phyloP scores from a whole-genome alignment of 768 basidiomycete species.

The Leccinum obscurum region DNA sequence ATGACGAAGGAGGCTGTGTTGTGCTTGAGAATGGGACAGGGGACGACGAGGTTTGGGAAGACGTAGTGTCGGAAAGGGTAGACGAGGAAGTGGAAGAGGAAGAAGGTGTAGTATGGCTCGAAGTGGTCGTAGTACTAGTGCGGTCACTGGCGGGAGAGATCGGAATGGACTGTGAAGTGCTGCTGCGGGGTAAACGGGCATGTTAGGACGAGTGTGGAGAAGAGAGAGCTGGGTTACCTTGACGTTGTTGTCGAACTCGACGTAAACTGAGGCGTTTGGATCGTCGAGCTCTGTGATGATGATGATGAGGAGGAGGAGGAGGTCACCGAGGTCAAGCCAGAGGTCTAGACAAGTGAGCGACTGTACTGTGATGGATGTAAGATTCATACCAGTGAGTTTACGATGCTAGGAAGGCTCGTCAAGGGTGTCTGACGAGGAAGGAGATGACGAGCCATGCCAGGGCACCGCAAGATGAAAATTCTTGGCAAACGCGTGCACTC shows the following conservation, averaged over 20 bases:
- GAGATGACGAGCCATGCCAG: background rate
- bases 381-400: background rate
- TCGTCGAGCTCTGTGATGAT: background rate
- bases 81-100: background rate
- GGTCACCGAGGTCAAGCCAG: background rate
- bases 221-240: slow-evolving; percentile 6
- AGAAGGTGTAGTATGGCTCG: background rate
- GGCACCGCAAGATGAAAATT: no score
- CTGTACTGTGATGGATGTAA: background rate
- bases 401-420: no score
- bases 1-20: background rate
- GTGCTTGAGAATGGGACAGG: background rate
- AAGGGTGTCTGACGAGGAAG: background rate
- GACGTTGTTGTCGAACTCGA: slow-evolving; percentile 7
- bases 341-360: background rate
- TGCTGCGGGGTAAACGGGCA: background rate
- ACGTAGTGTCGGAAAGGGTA: background rate
- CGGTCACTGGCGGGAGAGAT: slow-evolving; percentile 6
- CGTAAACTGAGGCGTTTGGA: background rate
- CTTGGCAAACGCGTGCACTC: no score
- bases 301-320: background rate
- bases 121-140: background rate
- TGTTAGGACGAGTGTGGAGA: background rate
- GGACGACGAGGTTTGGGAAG: background rate
- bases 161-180: slow-evolving; percentile 5